Percentiles rank a stretch among this genome's conserved stretches.
Conservation (phyloP, 164 flowering plant genomes). For the Vitis riparia region DNA sequence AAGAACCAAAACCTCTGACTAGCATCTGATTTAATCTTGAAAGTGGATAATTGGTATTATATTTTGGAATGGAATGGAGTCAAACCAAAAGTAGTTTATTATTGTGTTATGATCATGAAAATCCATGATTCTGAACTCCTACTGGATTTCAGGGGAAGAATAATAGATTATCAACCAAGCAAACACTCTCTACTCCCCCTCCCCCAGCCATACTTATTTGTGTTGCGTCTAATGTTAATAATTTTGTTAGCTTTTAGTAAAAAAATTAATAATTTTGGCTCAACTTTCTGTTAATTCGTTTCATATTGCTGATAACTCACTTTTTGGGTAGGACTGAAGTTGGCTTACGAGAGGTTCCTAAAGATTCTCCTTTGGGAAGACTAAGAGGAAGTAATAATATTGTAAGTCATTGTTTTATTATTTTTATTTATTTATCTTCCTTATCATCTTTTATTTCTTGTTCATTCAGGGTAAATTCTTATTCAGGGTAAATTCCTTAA, state of each 20-base stretch:
- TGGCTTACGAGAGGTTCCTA: slow-evolving; percentile 82
- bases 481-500: background rate
- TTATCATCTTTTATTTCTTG: background rate
- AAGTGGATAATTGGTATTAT: background rate
- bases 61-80: background rate
- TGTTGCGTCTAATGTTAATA: too few species aligned
- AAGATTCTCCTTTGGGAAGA: slow-evolving; percentile 78
- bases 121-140: background rate
- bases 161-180: too few species aligned
- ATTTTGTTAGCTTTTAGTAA: too few species aligned
- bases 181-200: too few species aligned
- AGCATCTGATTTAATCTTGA: background rate
- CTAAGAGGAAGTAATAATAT: slow-evolving; percentile 89
- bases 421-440: background rate
- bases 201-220: too few species aligned
- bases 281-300: too few species aligned
- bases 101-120: background rate
- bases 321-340: slow-evolving; percentile 65
- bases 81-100: background rate
- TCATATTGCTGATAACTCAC: background rate
- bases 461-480: too few species aligned
- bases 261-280: too few species aligned
- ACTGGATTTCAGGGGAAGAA: too few species aligned
- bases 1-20: background rate
- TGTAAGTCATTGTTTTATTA: slow-evolving; percentile 34